Evolutionary conservation across 805 yeast genomes (phyloP), one percentile per base, ranked within the genome.

Genomic region (Brettanomyces sp.): DNA sequence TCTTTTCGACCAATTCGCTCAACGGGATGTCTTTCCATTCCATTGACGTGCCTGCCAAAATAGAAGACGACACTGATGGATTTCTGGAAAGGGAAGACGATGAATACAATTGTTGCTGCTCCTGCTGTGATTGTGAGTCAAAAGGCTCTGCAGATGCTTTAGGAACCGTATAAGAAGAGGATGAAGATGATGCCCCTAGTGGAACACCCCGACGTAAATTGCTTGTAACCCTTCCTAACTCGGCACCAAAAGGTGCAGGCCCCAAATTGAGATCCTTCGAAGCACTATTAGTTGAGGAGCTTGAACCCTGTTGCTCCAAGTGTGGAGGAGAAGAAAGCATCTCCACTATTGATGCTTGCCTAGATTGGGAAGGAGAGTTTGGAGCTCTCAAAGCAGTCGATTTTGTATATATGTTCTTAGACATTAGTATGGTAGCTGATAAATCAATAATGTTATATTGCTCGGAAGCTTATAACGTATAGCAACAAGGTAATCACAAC

Each of bases 21-120:
- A 93, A 69, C 37, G 74, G 76, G 22, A 86, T 76, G 50, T 82
- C 84, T 56, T 77, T 77, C 95, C 96, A 87, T 53, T 84, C 87
- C 34, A 56, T 52, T 11, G 63, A 51, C 12, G 59, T 53, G 39
- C 58, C 67, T 23, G 48, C 45, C 55, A 60, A 39, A 59, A 52
- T 43, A 4, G 60, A 52, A 2, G 73, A 64, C 33, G 63, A 71
- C 63, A 56, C 52, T 44, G 58, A 66, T 7, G 71, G 61, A 42
- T 62, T 62, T 49, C 66, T 60, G 5, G 79, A 75, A 7, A 65
- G 49, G 11, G 40, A 13, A 45, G 39, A 44, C 8, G 43, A 40
- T 14, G 42, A 41, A 13, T 36, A 45, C 36, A 22, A 45, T 25
- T 37, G 36, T 46, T 40, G 49, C 25, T 32, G 49, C 36, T 28